Base-by-base conservation (phyloP, 2,329 filamentous ascomycete genomes). In the Orbilia ellipsospora region DNA sequence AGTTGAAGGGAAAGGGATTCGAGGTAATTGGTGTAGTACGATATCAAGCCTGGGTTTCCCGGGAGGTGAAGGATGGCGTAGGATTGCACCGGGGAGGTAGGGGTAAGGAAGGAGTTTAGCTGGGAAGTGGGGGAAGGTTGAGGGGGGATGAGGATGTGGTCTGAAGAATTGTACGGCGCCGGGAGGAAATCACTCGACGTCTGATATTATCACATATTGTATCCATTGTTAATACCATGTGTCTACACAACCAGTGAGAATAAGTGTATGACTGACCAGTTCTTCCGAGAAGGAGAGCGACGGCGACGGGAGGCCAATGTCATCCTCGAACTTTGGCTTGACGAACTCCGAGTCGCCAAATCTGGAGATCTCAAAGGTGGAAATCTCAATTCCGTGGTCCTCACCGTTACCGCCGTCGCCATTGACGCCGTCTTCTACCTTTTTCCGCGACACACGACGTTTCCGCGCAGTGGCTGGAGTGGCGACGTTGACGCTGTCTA, bases 31-130 rank as follows among this genome's bases (percentile, higher is more conserved):
- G 83, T 83, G 82, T 94, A 94, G 85, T 91, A 94, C 63, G 86
- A 87, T 57, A 93, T 86, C n/a, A 93, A 84, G 6, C 92, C 92
- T 5, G 92, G 92, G 78, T 94, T 94, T 16, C 92, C 92, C 20
- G 90, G 87, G 42, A 94, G 85, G 82, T 92, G 90, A 83, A 88
- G 92, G 78, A 94, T 83, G 56, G 93, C 86, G 74, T 83, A 74
- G 31, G 55, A 26, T 10, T 66, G 51, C 13, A 62, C 44, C 2
- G 63, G 55, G 20, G 63, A 28, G 23, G 56, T 61, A 7, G 20
- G 31, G 52, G 23, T 18, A 36, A 63, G 48, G 60, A 63, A 60
- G 64, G 64, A 59, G 28, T 74, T 40, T 16, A 74, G 52, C 26
- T 74, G 70, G 31, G 70, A 67, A 36, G 63, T 68, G 16, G 70